Evolutionary conservation across 352 stramenopile genomes (phyloP), one percentile per base, ranked within the genome.

Genomic region (Pythium myriotylum): DNA sequence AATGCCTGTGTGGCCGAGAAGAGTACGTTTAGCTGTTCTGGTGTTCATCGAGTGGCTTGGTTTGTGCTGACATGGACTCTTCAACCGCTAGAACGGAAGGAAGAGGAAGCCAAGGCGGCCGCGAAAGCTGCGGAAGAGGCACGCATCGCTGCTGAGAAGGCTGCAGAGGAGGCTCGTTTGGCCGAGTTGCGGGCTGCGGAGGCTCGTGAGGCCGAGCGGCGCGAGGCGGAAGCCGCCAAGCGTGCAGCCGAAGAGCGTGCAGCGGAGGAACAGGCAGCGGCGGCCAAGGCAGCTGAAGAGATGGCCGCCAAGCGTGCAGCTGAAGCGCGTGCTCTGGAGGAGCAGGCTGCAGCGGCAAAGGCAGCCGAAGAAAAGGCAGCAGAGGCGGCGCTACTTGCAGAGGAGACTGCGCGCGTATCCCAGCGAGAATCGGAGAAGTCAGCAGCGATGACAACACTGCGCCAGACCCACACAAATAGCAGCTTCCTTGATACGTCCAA

Each of bases 1-100:
- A 74, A 71, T 23, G 60, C 72, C 12, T 94, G 84, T 35, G 56
- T 78, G 22, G 72, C 70, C 3, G 72, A 74, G 8, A 75, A 78
- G 56, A 76, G 79, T 89, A 59, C 27, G 65, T 56, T 8, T 19
- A 29, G 23, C 26, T n/a, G 13, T 35, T 35, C 5, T 5, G 29
- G 29, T 35, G 5, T 5, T 35, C 29, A 10, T 35, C 5, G 29
- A 10, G 29, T 5, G 5, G 29, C 10, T 35, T 35, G 5, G 5
- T 5, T 35, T 10, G 10, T 35, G 29, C 29, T 35, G 5, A 35
- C 29, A 43, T 19, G 7, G 17, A 6, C 17, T 20, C 7, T 6
- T 14, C 13, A 6, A 43, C 17, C 13, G 37, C 17, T 32, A 75
- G 58, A 68, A 49, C 57, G 62, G 13, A 72, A 75, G 54, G 68